These are phyloP conservation scores for Amborella trichopoda DNA, from an alignment of 164 flowering plant genomes.

Conservation along the genomic window DNA sequence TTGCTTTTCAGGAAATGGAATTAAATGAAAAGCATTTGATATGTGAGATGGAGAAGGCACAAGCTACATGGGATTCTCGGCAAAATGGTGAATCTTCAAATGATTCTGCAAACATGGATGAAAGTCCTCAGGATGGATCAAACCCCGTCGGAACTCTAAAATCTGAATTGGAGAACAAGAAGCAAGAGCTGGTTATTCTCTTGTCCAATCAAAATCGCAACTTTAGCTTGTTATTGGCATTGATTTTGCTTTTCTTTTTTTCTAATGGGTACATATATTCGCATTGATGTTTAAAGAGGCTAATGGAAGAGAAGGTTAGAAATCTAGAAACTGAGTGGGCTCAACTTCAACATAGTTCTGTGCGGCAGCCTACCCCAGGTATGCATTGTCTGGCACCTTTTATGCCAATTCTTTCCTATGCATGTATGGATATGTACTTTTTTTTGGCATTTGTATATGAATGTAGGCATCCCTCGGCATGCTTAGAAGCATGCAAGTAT, in stretches of 20 bases:
- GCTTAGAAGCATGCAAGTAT: too few species aligned
- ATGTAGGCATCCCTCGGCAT: too few species aligned
- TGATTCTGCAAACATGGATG: constrained; percentile 15
- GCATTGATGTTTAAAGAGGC: constrained; percentile 28
- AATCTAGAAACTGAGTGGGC: constrained; percentile 66
- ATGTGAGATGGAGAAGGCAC: constrained; percentile 36
- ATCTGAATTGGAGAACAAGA: constrained; percentile 60
- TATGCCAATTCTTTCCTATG: too few species aligned
- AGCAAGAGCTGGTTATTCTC: constrained; percentile 63
- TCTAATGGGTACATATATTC: too few species aligned
- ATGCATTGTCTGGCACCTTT: too few species aligned
- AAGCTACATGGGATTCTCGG: constrained; percentile 16
- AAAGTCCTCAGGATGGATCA: constrained; percentile 20
- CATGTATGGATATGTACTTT: too few species aligned
- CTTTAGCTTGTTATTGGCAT: neutral
- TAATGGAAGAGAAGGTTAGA: constrained; percentile 51
- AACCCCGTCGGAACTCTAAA: too few species aligned
- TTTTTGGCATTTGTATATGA: too few species aligned
- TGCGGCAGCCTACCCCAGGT: constrained; percentile 87
- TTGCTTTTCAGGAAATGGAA: constrained; percentile 50
- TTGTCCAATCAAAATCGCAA: neutral
- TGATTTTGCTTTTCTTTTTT: neutral
- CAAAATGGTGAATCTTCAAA: constrained; percentile 13
- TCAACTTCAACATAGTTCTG: constrained; percentile 50
- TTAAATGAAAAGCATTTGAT: constrained; percentile 29